phyloP scores from a whole-genome alignment of 225 moss, liverwort and hornwort species.

The Sphagnum contortum region DNA sequence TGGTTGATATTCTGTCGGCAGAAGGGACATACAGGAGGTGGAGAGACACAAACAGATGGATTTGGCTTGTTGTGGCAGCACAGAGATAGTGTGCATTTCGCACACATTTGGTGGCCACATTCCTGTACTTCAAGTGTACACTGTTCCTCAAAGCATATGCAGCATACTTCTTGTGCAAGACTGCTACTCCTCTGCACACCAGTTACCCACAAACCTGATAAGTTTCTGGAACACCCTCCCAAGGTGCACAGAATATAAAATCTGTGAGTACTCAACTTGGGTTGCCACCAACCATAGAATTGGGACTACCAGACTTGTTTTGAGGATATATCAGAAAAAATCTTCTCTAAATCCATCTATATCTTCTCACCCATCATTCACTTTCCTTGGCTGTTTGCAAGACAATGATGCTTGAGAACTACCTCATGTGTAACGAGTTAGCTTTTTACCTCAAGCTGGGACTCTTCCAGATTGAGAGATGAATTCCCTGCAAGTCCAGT shows the following conservation, averaged over 20 bases:
- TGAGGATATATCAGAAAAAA: background rate
- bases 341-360: background rate
- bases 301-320: no score
- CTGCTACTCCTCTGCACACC: slow-evolving; percentile 26
- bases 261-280: no score
- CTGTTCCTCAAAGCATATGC: slow-evolving; percentile 51
- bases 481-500: background rate
- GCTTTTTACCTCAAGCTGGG: slow-evolving; percentile 4
- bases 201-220: background rate
- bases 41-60: slow-evolving; percentile 31
- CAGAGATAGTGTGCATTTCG: slow-evolving; percentile 41
- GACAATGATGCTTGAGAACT: no score
- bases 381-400: no score
- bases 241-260: no score
- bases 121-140: slow-evolving; percentile 55
- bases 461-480: background rate
- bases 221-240: no score
- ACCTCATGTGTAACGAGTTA: background rate
- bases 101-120: slow-evolving; percentile 63
- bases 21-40: slow-evolving; percentile 46
- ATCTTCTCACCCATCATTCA: slow-evolving; percentile 6
- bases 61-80: slow-evolving; percentile 60
- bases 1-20: slow-evolving; percentile 46
- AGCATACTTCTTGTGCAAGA: slow-evolving; percentile 35
- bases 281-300: no score